Evolutionary conservation across 495 filamentous ascomycete genomes (phyloP), one percentile per base, ranked within the genome.

Genomic region (Bombardia bombarda): DNA sequence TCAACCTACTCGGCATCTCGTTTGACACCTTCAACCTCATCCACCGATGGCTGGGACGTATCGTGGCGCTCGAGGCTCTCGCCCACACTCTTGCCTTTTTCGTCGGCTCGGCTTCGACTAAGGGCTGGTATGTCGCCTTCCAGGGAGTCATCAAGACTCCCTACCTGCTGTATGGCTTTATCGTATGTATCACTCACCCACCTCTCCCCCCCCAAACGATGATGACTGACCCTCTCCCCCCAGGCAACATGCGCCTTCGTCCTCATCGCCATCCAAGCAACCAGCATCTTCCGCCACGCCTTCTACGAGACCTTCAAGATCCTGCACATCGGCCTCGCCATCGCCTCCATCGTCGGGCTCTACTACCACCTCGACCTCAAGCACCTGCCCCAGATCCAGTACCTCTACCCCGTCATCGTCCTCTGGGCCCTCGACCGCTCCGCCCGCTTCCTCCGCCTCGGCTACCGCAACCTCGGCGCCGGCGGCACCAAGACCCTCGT

Each of bases 231-330:
- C 8, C 28, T 1, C 31, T 1, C 4, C 26, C 14, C 36, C 21
- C 49, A 80, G 77, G 65, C 63, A 21, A 78, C 77, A 0, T 59
- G 70, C 33, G 70, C 80, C 0, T 78, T 90, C 59, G 55, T 80
- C 23, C 68, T 72, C 34, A 78, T 95, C 24, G 46, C 67, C 13
- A 60, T 87, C 30, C 87, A 92, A 56, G 83, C 88, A 2, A 72
- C 77, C 9, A 90, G 86, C 10, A 73, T 80, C 16, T 67, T 93
- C 39, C 76, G 88, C 26, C 88, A 94, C 61, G 86, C 87, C n/a
- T 90, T 84, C 57, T 95, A 94, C 59, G 88, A 94, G 60, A 81
- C 74, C 0, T 95, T 95, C 68, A 77, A 93, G 46, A 63, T 86
- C 42, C 50, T 87, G 17, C 88, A 95, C 57, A 88, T 92, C 43